Evolutionary conservation across 108 stramenopile genomes (phyloP).

Genomic region (Cyclostephanos tholiformis): DNA sequence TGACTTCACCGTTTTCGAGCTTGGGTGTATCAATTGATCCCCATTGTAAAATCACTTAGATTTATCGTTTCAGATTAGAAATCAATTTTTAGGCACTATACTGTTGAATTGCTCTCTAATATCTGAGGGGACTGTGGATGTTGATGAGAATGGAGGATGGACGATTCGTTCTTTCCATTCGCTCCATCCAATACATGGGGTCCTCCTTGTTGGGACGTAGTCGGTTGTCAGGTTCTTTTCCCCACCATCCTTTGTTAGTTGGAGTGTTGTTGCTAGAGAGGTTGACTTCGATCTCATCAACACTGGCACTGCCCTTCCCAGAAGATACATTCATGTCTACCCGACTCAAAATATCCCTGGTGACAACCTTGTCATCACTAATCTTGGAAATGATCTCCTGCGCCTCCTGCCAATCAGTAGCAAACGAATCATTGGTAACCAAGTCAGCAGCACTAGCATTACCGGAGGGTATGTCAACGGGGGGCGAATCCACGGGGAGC

Average conservation of each 20-base stretch:
- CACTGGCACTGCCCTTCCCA: not conserved
- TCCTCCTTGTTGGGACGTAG: not conserved
- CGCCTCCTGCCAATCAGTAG: not conserved
- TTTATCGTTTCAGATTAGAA: too few relatives aligned
- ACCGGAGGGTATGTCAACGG: not conserved
- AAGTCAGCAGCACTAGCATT: not conserved
- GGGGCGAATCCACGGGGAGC: not conserved
- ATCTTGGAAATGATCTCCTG: not conserved
- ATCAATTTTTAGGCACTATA: too few relatives aligned
- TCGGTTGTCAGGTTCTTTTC: not conserved
- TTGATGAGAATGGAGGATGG: not conserved
- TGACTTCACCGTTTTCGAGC: not conserved
- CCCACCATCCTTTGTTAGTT: not conserved
- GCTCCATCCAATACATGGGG: not conserved
- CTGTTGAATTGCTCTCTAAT: not conserved
- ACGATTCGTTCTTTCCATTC: not conserved
- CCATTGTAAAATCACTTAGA: too few relatives aligned
- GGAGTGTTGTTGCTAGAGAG: not conserved
- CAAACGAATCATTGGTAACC: not conserved
- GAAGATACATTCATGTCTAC: not conserved
- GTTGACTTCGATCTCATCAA: not conserved
- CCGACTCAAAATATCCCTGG: not conserved
- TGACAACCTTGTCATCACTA: too few relatives aligned
- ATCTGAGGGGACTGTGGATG: not conserved
- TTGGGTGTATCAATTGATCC: not conserved